A percentile compares a stretch with the other conserved stretches of the same genome.
Evolutionary conservation across 805 yeast species (phyloP).

Genomic region (Candida saitoana): DNA sequence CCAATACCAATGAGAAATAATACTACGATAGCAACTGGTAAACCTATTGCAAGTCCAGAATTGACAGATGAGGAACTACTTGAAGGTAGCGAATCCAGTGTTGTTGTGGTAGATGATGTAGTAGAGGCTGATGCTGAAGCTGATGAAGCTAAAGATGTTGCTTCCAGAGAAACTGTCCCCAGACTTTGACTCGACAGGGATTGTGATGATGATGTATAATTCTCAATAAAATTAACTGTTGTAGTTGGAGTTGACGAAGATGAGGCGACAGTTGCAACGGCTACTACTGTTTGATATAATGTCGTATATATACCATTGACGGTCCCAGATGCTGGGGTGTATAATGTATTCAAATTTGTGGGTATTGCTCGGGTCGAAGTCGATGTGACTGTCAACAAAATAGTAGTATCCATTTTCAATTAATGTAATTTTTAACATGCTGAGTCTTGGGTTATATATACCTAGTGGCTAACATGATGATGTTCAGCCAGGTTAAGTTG

Average conservation of each 20-base stretch:
- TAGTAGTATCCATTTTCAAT: constrained; percentile 5
- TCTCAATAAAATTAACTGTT: constrained; percentile 1
- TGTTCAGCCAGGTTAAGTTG: neutral
- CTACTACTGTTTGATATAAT: neutral
- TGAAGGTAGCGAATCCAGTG: neutral
- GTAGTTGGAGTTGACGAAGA: no score
- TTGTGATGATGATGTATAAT: neutral
- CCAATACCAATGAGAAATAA: constrained; percentile 18
- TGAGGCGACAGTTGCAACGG: neutral
- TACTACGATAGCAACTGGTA: constrained; percentile 26
- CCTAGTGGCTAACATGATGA: neutral
- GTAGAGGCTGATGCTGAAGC: constrained; percentile 1
- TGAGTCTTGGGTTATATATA: neutral
- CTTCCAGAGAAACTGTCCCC: neutral
- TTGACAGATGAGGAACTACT: constrained; percentile 11
- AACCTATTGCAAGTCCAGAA: constrained; percentile 31
- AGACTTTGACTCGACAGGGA: neutral
- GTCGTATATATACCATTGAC: neutral
- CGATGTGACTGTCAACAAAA: constrained; percentile 8
- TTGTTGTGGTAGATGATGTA: constrained; percentile 1
- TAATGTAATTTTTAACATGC: neutral
- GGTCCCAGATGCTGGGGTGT: neutral
- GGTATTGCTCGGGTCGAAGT: constrained; percentile 7
- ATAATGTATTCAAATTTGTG: neutral
- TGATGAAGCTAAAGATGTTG: neutral